A percentile compares a stretch with the other conserved stretches of the same genome.
phyloP scores from a whole-genome alignment of 768 basidiomycete species.

The Clitopilus hobsonii region DNA sequence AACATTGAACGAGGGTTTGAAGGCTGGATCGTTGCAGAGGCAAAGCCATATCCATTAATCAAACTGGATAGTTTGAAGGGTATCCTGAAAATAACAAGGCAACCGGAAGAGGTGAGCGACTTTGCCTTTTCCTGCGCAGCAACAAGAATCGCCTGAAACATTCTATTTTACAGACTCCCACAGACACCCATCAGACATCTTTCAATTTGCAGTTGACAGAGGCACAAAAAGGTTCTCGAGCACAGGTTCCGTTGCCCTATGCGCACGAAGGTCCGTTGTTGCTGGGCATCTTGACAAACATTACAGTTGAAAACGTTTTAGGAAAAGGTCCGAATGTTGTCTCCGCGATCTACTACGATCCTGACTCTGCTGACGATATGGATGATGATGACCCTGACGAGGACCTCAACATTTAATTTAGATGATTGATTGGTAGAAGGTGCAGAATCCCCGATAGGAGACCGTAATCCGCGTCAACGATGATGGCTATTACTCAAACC shows the following conservation, averaged over 20 bases:
- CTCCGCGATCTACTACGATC: conserved; percentile 77
- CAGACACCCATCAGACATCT: conserved; percentile 62
- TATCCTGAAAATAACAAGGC: conserved; percentile 36
- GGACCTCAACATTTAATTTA: conserved; percentile 72
- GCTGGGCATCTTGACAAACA: neutral
- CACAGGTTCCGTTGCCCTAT: conserved; percentile 86
- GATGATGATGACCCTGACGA: conserved; percentile 97
- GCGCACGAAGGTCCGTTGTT: conserved; percentile 68
- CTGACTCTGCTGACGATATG: conserved; percentile 90
- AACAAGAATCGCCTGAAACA: neutral
- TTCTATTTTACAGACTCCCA: conserved; percentile 42
- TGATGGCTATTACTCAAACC: no score
- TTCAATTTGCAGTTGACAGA: conserved; percentile 87
- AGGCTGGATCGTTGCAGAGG: conserved; percentile 45
- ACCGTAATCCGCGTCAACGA: no score
- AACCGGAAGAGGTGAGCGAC: conserved; percentile 24
- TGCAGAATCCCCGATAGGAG: no score
- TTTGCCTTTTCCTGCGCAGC: neutral
- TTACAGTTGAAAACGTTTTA: conserved; percentile 20
- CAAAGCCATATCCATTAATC: conserved; percentile 39
- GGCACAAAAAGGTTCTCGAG: conserved; percentile 74
- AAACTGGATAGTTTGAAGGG: conserved; percentile 48
- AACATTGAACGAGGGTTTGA: conserved; percentile 58
- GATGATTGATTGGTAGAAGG: no score
- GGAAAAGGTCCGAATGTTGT: conserved; percentile 15